Conservation (phyloP, 1,284 basidiomycete species). For the Laetiporus sulphureus region DNA sequence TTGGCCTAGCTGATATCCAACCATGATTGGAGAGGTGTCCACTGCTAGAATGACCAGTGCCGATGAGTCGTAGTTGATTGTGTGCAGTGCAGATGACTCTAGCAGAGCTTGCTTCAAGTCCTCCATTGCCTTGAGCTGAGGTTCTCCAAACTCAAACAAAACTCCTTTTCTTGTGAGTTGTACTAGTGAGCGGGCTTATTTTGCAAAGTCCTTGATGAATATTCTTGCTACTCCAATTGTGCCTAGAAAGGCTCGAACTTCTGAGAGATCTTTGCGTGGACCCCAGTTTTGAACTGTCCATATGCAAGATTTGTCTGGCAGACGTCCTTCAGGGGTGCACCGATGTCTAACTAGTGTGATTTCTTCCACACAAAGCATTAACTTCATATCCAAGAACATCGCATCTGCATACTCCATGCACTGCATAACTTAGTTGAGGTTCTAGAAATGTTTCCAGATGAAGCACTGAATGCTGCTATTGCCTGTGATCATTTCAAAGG, state of each 20-base stretch:
- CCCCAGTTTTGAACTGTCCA: slow-evolving; percentile 17
- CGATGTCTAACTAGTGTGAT: too few relatives aligned
- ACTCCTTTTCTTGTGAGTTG: slow-evolving; percentile 15
- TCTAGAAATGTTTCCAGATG: too few relatives aligned
- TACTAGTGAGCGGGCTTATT: too few relatives aligned
- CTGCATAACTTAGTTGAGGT: too few relatives aligned
- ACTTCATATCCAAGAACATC: too few relatives aligned
- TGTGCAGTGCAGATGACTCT: slow-evolving; percentile 10
- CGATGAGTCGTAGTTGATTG: slow-evolving; percentile 51
- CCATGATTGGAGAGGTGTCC: slow-evolving; percentile 27
- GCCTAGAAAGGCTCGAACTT: too few relatives aligned
- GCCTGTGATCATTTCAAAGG: too few relatives aligned
- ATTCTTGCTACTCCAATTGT: too few relatives aligned
- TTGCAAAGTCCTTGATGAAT: too few relatives aligned
- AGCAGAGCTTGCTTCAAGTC: slow-evolving; percentile 19
- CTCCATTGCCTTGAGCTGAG: too few relatives aligned
- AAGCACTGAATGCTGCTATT: slow-evolving; percentile 20
- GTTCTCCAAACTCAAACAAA: slow-evolving; percentile 15
- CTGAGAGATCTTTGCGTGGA: slow-evolving; percentile 8
- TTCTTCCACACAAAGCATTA: slow-evolving; percentile 22
- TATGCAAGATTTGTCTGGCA: slow-evolving; percentile 19
- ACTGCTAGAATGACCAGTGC: too few relatives aligned
- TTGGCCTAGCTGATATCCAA: slow-evolving; percentile 27
- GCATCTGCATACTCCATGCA: too few relatives aligned
- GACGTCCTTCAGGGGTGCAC: slow-evolving; percentile 18